Evolutionary conservation across 345 rosid species (phyloP), one percentile per base, ranked within the genome.

Genomic region (Erucastrum elatum): DNA sequence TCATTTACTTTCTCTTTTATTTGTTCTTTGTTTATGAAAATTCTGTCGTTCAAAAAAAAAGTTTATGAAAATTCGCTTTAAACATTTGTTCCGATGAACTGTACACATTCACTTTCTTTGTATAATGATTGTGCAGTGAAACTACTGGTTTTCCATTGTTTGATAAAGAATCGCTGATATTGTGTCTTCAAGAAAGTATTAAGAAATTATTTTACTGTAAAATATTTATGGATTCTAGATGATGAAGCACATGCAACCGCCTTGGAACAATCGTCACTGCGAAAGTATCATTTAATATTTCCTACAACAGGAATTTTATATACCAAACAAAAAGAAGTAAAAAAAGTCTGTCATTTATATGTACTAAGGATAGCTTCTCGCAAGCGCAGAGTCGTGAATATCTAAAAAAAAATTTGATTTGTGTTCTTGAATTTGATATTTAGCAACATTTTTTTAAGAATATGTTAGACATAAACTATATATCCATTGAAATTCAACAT

Each of bases 221-320:
- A 63, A 16, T 30, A 31, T 41, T 16, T 4, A 37, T 59, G 30
- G 7, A 17, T 56, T 56, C 11, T 58, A 58, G 62, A 58, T 30
- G 30, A 58, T 58, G 62, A 21, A 58, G 66, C 66, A 63, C 78
- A 79, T 79, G 78, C 82, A 74, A 60, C 30, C 12, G 56, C 64
- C 70, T 78, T 26, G 82, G 82, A 79, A 79, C 21, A 72, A 79
- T 66, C 67, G 81, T 63, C 70, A 55, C 71, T 70, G n/a, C 51
- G 46, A 78, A 72, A 58, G 64, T 66, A 31, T 72, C 77, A 66
- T 73, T 79, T 73, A 73, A 31, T 79, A 46, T 78, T 59, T 67
- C 33, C 68, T 59, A 6, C 44, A 70, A 55, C 66, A 26, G 26
- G 10, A 49, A 64, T 77, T 29, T 33, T 21, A 16, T 64, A 15